Percentiles rank a stretch among this genome's conserved stretches.
Conservation (phyloP, 1,284 basidiomycete genomes). For the Xerocomus nothofagi region DNA sequence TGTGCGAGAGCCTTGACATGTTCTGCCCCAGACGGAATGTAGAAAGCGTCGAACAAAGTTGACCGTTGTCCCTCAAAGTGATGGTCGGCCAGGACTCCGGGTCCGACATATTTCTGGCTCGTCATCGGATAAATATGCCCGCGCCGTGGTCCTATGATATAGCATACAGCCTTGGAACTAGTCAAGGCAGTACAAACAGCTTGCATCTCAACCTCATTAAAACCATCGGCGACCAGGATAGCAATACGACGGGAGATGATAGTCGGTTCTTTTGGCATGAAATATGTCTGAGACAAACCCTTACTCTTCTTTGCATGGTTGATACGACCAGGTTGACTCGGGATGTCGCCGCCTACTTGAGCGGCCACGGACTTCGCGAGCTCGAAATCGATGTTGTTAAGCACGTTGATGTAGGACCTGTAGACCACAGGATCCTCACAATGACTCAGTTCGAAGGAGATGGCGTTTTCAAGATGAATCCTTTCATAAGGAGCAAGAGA, state of each 20-base stretch:
- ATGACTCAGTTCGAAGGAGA: constrained; percentile 79
- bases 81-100: constrained; percentile 57
- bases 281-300: constrained; percentile 62
- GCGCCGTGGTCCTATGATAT: constrained; percentile 69
- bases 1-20: constrained; percentile 52
- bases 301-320: constrained; percentile 60
- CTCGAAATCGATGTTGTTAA: constrained; percentile 69
- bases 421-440: constrained; percentile 75
- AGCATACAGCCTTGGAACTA: constrained; percentile 55
- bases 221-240: constrained; percentile 73
- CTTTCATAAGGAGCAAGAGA: constrained; percentile 69
- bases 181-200: constrained; percentile 56
- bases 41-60: constrained; percentile 77
- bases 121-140: constrained; percentile 52
- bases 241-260: constrained; percentile 70
- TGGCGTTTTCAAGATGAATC: constrained; percentile 61
- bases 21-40: constrained; percentile 65
- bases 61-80: constrained; percentile 76
- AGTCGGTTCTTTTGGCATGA: constrained; percentile 60
- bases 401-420: constrained; percentile 59
- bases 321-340: constrained; percentile 43
- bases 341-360: constrained; percentile 61
- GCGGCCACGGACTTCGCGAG: constrained; percentile 66
- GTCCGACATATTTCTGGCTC: constrained; percentile 35
- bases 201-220: constrained; percentile 58